A percentile compares a stretch with the other conserved stretches of the same genome.
Evolutionary conservation across 345 rosid species (phyloP).

Genomic region (Ceriops zippeliana): DNA sequence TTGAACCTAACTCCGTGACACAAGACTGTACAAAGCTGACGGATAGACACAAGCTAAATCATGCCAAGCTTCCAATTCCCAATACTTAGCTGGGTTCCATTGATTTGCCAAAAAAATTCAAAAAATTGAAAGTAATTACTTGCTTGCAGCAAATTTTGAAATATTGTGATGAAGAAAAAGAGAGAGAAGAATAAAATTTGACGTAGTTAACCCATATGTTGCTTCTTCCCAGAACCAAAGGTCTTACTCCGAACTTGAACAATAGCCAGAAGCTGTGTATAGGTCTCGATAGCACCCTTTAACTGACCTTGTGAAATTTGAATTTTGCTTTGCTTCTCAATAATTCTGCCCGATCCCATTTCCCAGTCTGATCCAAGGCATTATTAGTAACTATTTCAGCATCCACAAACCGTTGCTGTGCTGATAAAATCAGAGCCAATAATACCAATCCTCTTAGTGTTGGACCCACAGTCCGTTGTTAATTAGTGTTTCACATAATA

Average conservation of each 20-base stretch:
- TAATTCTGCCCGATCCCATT: constrained; percentile 79
- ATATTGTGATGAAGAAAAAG: not conserved
- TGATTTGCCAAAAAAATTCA: too few relatives aligned
- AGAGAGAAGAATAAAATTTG: not conserved
- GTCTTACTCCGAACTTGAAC: constrained; percentile 69
- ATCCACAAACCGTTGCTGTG: constrained; percentile 52
- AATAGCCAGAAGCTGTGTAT: constrained; percentile 66
- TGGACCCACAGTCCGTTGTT: constrained; percentile 55
- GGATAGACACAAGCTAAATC: constrained; percentile 60
- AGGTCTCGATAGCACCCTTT: constrained; percentile 51
- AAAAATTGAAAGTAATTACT: too few relatives aligned
- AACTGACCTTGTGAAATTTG: constrained; percentile 62
- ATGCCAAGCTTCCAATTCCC: constrained; percentile 73
- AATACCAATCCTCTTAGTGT: constrained; percentile 59
- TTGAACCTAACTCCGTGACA: too few relatives aligned
- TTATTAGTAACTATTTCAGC: constrained; percentile 57
- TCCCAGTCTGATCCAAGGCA: constrained; percentile 67
- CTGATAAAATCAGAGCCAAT: constrained; percentile 70
- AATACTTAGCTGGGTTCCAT: constrained; percentile 30
- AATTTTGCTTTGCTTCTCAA: constrained; percentile 66
- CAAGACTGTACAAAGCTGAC: constrained; percentile 60
- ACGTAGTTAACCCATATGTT: constrained; percentile 31
- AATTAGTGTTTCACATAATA: constrained; percentile 41
- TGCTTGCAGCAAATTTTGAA: not conserved
- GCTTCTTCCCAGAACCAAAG: constrained; percentile 38